Evolutionary conservation across 73 alveolate genomes (phyloP), one percentile per base, ranked within the genome.

Genomic region (Paramecium sonneborni): DNA sequence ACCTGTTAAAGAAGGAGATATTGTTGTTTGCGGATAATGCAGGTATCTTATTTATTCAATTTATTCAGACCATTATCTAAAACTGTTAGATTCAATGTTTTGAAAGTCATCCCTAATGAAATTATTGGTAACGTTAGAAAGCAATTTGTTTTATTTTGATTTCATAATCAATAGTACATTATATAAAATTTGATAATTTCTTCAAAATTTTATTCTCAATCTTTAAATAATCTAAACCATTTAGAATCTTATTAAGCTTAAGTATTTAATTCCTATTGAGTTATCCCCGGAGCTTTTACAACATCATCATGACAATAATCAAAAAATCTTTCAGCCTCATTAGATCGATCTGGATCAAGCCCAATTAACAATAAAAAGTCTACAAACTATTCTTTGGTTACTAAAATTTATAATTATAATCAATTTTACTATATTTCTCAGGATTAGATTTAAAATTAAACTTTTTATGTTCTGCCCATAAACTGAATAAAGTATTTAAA

Each of bases 11-110:
- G 99, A 97, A 95, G 99, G 99, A 32, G 99, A 98, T 92, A 97
- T 98, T 89, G 98, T 98, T 93, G 98, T 99, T 56, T 97, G 97
- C 38, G 99, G 99, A 74, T 99, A 98, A 95, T 98, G 99, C 99
- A 97, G 97, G 96, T 93, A 90, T 35, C 18, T 7, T n/a, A 52
- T 52, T 52, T 14, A 62, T 62, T 24, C n/a, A 58, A 18, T 85
- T 5, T 15, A 30, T 48, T 21, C 38, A 94, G 99, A 92, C 99
- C 99, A 23, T 95, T 98, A 95, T 94, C 98, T 24, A 98, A 98
- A 97, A 97, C 99, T 23, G 99, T 98, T 62, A 97, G 99, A 95
- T 98, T 98, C 99, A 98, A 98, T 95, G 99, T 97, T 56, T 92
- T 98, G 95, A 96, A 97, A 96, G 98, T 96, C 69, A 96, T 95